A percentile compares a stretch with the other conserved stretches of the same genome.
Evolutionary conservation across 2,329 filamentous ascomycete genomes (phyloP).

Genomic region (Pyrenochaeta sp.): DNA sequence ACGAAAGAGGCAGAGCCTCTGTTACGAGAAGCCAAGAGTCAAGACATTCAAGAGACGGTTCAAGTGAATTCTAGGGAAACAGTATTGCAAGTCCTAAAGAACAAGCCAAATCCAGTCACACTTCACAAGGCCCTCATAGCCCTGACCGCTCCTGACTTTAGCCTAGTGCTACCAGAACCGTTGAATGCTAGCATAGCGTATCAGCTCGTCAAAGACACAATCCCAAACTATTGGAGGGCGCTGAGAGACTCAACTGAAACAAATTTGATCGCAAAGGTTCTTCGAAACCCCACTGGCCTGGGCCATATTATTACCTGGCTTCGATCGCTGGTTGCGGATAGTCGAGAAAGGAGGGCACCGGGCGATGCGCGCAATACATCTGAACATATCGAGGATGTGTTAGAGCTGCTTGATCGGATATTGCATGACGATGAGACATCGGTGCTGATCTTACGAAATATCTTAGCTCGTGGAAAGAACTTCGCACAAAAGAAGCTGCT

Average conservation of each 20-base stretch:
- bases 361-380: conserved; percentile 39
- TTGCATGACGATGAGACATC: conserved; percentile 57
- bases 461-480: conserved; percentile 51
- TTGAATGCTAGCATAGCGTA: conserved; percentile 78
- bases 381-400: conserved; percentile 50
- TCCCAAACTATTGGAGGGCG: conserved; percentile 81
- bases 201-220: conserved; percentile 74
- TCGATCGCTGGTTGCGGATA: conserved; percentile 62
- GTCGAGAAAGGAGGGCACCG: conserved; percentile 44
- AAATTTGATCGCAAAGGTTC: conserved; percentile 65
- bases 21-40: conserved; percentile 20
- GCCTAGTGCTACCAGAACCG: conserved; percentile 70
- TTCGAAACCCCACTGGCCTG: conserved; percentile 78
- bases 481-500: conserved; percentile 59
- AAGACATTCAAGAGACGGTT: conserved; percentile 18
- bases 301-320: conserved; percentile 79
- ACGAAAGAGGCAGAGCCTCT: conserved; percentile 22
- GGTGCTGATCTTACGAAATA: conserved; percentile 55
- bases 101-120: conserved; percentile 68
- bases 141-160: conserved; percentile 59
- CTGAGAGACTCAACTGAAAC: conserved; percentile 10
- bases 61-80: conserved; percentile 52
- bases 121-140: conserved; percentile 64
- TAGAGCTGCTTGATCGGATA: conserved; percentile 54
- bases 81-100: conserved; percentile 67